Conservation (phyloP, 208 protist species). For the Leishmania guyanensis region DNA sequence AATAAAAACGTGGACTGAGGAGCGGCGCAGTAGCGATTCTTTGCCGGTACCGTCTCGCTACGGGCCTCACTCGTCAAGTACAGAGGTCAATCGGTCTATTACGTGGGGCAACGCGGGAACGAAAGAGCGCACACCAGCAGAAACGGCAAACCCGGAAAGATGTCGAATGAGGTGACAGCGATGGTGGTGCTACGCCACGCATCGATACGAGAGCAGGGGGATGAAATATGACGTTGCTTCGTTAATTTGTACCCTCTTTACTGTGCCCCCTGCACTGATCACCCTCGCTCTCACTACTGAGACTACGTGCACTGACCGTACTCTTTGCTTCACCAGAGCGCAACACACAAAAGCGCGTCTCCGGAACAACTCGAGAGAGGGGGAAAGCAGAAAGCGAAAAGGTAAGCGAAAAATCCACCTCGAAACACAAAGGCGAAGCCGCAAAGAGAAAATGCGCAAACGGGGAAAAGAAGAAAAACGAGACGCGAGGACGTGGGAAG, state of each 20-base stretch:
- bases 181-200: background rate
- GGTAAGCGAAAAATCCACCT: background rate
- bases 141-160: background rate
- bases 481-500: background rate
- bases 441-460: background rate
- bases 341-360: background rate
- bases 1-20: background rate
- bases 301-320: background rate
- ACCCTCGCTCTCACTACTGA: background rate
- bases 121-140: background rate
- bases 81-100: background rate
- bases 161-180: background rate
- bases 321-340: background rate
- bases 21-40: background rate
- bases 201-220: background rate
- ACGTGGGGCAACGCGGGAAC: background rate
- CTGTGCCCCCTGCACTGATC: background rate
- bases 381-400: background rate
- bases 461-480: background rate
- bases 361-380: too few relatives aligned
- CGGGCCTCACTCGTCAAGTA: background rate
- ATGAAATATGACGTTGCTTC: background rate
- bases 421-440: background rate
- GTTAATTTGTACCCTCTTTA: conserved; percentile 1
- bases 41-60: background rate